Base-by-base conservation (phyloP, 257 asterid species). In the Solanum chaucha region DNA sequence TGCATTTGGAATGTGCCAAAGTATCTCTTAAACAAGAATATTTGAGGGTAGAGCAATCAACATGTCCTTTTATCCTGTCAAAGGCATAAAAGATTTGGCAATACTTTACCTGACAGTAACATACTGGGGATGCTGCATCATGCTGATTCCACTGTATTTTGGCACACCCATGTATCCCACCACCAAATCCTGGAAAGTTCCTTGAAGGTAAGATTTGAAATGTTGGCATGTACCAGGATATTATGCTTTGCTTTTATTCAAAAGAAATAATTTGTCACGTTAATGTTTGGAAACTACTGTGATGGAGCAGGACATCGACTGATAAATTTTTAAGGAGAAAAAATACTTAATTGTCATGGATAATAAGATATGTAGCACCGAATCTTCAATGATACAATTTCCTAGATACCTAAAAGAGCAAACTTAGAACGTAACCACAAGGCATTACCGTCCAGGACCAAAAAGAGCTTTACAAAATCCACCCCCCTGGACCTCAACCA, bases 111-210 rank as follows among this genome's bases (percentile, higher is more conserved):
- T 94, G 85, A 97, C 93, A 74, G 99, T 97, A 84, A 97, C 93
- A 90, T 95, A 97, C 88, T 97, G 99, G 67, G 98, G 99, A 91
- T 97, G 99, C 44, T 94, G 94, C 28, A 96, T 91, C 98, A 95
- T 95, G 93, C 95, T 92, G 89, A 97, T 89, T 75, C 98, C 98
- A 68, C 93, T 90, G 89, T 94, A 94, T 88, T 97, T 97, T 10
- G 99, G 99, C 68, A 97, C 99, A 36, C 98, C 99, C 98, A 97
- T 97, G 95, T 95, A 97, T 71, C 99, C 99, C 61, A 97, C 98
- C 84, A 97, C 99, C 95, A 97, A 65, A 92, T 97, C 99, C 99
- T 97, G 96, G 82, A 90, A 92, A 82, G 78, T 68, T 83, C 87
- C 84, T 85, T 85, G 12, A 88, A 64, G 80, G 72, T 67, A 26